Base-by-base conservation (phyloP, 441 rosid genomes). In the Mallotus repandus region DNA sequence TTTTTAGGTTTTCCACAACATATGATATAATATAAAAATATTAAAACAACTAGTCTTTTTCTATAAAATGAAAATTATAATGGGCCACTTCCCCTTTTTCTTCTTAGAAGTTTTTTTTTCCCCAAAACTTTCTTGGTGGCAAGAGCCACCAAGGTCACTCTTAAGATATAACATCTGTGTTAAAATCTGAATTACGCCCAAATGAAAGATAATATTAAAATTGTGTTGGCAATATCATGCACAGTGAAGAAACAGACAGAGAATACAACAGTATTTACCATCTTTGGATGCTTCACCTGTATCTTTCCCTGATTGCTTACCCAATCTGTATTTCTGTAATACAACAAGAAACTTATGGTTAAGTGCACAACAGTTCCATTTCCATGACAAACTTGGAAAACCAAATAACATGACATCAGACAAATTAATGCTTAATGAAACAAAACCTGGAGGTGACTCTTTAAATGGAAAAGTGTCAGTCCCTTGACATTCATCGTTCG, bases 401-500 rank as follows among this genome's bases (percentile, higher is more conserved):
- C 52, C 50, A 41, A 29, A 54, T 15, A 1, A 60, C 22, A 41
- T n/a, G 45, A 56, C 63, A 35, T 35, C 41, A 35, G 4, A 35
- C 41, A 35, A 35, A 35, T 35, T 35, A 35, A 35, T 35, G 5
- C 41, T 35, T 45, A 45, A 7, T 45, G 48, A 45, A 45, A 43
- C 46, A 18, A 48, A 75, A 89, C 94, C 94, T 89, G 94, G 61
- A 89, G 94, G 79, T 88, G 94, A 76, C 88, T 84, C 81, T 89
- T 89, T 61, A 89, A 75, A 72, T 89, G 94, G 79, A 86, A 89
- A 76, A 89, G 90, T 25, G 90, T 89, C 55, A 89, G 79, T 45
- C 92, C 94, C 73, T 88, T 89, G 66, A 88, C 92, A 55, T 86
- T 86, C 94, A 89, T 89, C 16, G 89, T 85, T 66, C 94, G 82